A percentile compares a stretch with the other conserved stretches of the same genome.
Evolutionary conservation across 768 basidiomycete genomes (phyloP).

Genomic region (Calvatia gigantea): DNA sequence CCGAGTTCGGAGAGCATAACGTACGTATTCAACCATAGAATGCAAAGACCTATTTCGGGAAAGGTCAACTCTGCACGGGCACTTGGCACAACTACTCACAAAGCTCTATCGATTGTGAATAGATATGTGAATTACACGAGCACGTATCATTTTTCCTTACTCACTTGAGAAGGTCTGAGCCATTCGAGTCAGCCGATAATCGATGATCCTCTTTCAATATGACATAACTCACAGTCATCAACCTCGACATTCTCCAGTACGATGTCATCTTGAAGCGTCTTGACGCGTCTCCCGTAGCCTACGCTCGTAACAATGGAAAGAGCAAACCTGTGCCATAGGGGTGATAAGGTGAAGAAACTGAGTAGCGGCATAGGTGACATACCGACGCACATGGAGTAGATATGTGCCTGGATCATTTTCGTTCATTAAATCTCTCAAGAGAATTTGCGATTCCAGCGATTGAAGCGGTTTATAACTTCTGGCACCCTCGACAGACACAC

Average conservation of each 20-base stretch:
- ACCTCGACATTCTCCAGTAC: constrained; percentile 19
- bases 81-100: neutral
- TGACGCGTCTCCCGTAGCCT: constrained; percentile 22
- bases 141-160: neutral
- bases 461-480: constrained; percentile 21
- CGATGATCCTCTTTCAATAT: neutral
- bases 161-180: constrained; percentile 7
- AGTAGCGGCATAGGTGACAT: neutral
- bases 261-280: constrained; percentile 19
- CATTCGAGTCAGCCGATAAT: neutral
- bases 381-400: constrained; percentile 18
- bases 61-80: too few relatives aligned
- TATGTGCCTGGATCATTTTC: constrained; percentile 13
- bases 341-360: constrained; percentile 1
- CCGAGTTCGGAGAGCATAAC: neutral
- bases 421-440: constrained; percentile 18
- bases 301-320: constrained; percentile 21
- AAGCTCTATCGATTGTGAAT: neutral
- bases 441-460: constrained; percentile 18
- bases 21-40: constrained; percentile 5
- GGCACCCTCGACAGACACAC: constrained; percentile 21
- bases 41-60: constrained; percentile 1
- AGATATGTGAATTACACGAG: neutral
- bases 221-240: constrained; percentile 18
- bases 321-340: constrained; percentile 14